phyloP scores from a whole-genome alignment of 768 basidiomycete species.

The Boletellus ananas region DNA sequence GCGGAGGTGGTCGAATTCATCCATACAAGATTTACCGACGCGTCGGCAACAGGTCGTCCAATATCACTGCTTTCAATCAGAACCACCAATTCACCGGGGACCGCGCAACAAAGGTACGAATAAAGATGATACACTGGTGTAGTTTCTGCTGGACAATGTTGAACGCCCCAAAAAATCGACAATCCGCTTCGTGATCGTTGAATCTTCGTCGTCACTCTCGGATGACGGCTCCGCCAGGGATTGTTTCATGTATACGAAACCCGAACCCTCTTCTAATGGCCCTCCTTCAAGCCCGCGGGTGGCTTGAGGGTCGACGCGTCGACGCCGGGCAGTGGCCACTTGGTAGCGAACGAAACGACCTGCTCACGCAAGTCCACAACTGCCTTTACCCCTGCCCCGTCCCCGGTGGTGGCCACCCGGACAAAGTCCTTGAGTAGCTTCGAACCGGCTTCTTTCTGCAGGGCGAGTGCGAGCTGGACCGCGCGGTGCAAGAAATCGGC shows the following conservation, averaged over 20 bases:
- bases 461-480: conserved; percentile 81
- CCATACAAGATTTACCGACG: no score
- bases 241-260: background rate
- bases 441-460: conserved; percentile 93
- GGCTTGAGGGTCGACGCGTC: conserved; percentile 44
- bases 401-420: conserved; percentile 64
- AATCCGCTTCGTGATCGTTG: conserved; percentile 44
- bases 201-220: conserved; percentile 40
- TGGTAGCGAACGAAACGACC: conserved; percentile 74
- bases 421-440: conserved; percentile 97
- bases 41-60: no score
- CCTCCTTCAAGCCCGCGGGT: conserved; percentile 64
- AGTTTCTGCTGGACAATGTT: conserved; percentile 26
- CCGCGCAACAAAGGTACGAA: background rate
- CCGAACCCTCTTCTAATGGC: conserved; percentile 27
- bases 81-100: no score
- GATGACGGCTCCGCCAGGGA: background rate
- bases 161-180: conserved; percentile 26
- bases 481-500: conserved; percentile 91
- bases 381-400: conserved; percentile 69
- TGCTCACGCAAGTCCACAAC: conserved; percentile 76
- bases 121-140: background rate
- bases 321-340: conserved; percentile 93
- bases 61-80: no score
- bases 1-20: no score